A percentile compares a stretch with the other conserved stretches of the same genome.
phyloP scores from a whole-genome alignment of 495 filamentous ascomycete species.

The Darksidea phi region DNA sequence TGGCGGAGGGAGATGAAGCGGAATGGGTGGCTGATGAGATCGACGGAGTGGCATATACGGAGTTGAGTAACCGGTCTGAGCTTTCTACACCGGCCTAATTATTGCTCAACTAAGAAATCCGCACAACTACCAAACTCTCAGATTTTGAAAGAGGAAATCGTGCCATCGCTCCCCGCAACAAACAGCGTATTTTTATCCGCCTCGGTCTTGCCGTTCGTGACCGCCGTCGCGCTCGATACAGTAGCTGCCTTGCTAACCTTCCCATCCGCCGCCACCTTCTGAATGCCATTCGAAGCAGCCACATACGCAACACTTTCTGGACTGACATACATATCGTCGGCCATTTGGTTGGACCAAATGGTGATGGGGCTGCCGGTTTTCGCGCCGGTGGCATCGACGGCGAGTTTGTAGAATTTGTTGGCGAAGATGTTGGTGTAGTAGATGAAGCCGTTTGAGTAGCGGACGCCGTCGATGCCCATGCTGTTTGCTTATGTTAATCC shows the following conservation, averaged over 20 bases:
- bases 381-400: constrained; percentile 46
- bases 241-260: constrained; percentile 39
- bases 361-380: constrained; percentile 40
- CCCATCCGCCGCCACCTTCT: constrained; percentile 46
- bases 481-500: not conserved
- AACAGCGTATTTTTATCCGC: constrained; percentile 46
- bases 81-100: no score
- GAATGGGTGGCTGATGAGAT: no score
- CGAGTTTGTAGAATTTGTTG: constrained; percentile 47
- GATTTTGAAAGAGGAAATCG: constrained; percentile 9
- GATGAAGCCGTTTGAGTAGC: constrained; percentile 37
- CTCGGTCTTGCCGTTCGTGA: constrained; percentile 45
- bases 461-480: constrained; percentile 30
- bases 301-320: constrained; percentile 47
- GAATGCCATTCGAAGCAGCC: constrained; percentile 42
- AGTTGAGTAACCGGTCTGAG: no score
- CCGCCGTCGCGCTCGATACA: constrained; percentile 43
- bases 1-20: no score
- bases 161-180: constrained; percentile 29
- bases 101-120: no score
- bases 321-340: constrained; percentile 47
- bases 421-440: constrained; percentile 51
- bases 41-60: no score
- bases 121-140: no score
- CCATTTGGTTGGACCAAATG: constrained; percentile 46